phyloP scores from a whole-genome alignment of 768 basidiomycete species.

The Roridomyces roridus region DNA sequence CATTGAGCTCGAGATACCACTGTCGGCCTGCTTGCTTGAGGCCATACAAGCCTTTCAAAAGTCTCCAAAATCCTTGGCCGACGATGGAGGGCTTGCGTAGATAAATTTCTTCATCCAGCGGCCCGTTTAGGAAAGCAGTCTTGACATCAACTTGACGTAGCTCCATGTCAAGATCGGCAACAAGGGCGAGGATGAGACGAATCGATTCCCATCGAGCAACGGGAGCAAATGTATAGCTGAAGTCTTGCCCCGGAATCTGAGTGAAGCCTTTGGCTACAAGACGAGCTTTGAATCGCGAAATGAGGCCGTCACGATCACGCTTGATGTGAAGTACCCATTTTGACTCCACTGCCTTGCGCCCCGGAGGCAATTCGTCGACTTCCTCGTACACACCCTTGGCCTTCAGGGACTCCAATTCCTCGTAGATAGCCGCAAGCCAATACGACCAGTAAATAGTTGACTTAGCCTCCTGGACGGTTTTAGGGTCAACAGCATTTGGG shows the following conservation, averaged over 20 bases:
- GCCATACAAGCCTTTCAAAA: conserved; percentile 10
- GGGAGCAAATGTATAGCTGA: conserved; percentile 4
- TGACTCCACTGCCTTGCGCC: conserved; percentile 11
- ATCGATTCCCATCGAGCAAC: conserved; percentile 7
- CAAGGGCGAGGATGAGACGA: conserved; percentile 27
- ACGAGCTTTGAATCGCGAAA: conserved; percentile 1
- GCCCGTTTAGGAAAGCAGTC: conserved; percentile 36
- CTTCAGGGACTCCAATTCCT: conserved; percentile 30
- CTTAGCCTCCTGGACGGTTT: conserved; percentile 28
- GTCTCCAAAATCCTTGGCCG: conserved; percentile 22
- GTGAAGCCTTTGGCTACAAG: conserved; percentile 25
- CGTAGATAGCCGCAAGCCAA: conserved; percentile 19
- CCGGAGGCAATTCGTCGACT: conserved; percentile 13
- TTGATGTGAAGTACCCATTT: conserved; percentile 26
- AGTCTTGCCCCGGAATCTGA: conserved; percentile 39
- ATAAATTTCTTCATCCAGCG: conserved; percentile 38
- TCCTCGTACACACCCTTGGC: conserved; percentile 28
- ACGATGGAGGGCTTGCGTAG: conserved; percentile 34
- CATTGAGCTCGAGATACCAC: conserved; percentile 4
- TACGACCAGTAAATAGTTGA: conserved; percentile 25
- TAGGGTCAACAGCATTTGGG: conserved; percentile 11
- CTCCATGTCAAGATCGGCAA: conserved; percentile 31
- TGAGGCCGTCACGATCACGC: conserved; percentile 16
- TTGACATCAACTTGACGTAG: conserved; percentile 40
- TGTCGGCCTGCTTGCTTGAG: conserved; percentile 11